Evolutionary conservation across 2,329 filamentous ascomycete species (phyloP).

Genomic region (Amesomyces nigricolor): DNA sequence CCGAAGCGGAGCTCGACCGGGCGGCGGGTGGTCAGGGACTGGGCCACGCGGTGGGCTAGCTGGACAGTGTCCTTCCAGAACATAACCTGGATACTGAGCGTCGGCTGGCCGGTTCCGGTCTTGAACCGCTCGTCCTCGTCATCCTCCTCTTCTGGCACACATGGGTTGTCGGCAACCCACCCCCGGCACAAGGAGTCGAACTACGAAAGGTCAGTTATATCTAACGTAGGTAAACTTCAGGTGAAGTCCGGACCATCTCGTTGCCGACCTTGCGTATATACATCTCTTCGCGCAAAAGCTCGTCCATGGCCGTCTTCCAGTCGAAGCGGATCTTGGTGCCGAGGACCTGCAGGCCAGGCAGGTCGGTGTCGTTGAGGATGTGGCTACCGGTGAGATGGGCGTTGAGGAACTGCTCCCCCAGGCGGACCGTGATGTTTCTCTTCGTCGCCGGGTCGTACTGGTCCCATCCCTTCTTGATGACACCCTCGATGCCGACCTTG

Average conservation of each 20-base stretch:
- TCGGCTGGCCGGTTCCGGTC: neutral
- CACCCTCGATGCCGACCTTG: neutral
- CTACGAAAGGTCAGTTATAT: neutral
- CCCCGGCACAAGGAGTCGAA: neutral
- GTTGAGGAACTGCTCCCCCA: conserved; percentile 2
- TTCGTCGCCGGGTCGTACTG: neutral
- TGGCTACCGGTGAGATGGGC: conserved; percentile 1
- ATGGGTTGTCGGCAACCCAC: neutral
- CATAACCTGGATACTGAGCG: neutral
- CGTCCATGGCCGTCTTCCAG: conserved; percentile 4
- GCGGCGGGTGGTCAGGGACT: neutral
- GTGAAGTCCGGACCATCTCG: neutral
- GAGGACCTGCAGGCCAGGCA: neutral
- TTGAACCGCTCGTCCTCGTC: no score
- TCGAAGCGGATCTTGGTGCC: neutral
- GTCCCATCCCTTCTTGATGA: neutral
- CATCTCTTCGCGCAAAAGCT: conserved; percentile 9
- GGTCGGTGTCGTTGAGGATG: conserved; percentile 6
- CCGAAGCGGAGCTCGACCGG: neutral
- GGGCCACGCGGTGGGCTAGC: neutral
- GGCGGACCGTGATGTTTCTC: conserved; percentile 5
- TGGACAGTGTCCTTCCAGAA: neutral
- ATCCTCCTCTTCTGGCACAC: neutral
- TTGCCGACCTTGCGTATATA: conserved; percentile 4
- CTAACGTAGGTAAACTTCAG: no score